phyloP scores from a whole-genome alignment of 1,284 basidiomycete species.

The Naganishia cerealis region DNA sequence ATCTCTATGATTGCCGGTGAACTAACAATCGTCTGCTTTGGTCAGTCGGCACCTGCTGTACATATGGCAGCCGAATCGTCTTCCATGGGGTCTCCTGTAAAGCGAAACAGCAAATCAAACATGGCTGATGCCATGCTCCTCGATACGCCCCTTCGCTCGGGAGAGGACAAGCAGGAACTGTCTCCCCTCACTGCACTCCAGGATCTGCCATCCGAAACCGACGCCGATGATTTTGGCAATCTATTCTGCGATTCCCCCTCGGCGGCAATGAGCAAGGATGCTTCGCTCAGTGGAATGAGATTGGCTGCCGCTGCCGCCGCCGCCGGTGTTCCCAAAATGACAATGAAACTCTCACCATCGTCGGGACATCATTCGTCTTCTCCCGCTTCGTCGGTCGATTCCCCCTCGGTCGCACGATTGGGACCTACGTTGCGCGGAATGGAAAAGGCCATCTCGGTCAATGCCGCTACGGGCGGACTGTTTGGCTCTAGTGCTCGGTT shows the following conservation, averaged over 20 bases:
- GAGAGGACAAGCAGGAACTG: background rate
- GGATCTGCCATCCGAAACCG: background rate
- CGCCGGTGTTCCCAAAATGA: background rate
- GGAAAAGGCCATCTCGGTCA: slow-evolving; percentile 42
- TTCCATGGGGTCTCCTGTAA: slow-evolving; percentile 12
- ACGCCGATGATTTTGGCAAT: slow-evolving; percentile 42
- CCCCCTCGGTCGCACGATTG: slow-evolving; percentile 48
- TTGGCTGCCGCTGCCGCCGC: slow-evolving; percentile 41
- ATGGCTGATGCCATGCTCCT: slow-evolving; percentile 22
- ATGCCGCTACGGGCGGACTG: slow-evolving; percentile 1
- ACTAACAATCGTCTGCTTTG: background rate
- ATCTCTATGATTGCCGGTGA: background rate
- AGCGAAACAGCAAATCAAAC: slow-evolving; percentile 4
- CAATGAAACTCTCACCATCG: background rate
- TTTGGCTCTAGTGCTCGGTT: slow-evolving; percentile 17
- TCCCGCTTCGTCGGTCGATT: slow-evolving; percentile 47
- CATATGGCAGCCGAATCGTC: background rate
- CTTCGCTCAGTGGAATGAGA: slow-evolving; percentile 40
- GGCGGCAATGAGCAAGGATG: slow-evolving; percentile 40
- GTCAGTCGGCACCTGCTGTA: slow-evolving; percentile 13
- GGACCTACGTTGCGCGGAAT: slow-evolving; percentile 38
- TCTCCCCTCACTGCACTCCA: slow-evolving; percentile 4
- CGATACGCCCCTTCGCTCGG: slow-evolving; percentile 19
- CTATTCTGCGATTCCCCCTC: slow-evolving; percentile 43
- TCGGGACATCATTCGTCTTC: slow-evolving; percentile 37